A percentile compares a stretch with the other conserved stretches of the same genome.
These are phyloP conservation scores for Fraxinus sp. DNA, from an alignment of 305 asterid genomes.

Conservation along the genomic window DNA sequence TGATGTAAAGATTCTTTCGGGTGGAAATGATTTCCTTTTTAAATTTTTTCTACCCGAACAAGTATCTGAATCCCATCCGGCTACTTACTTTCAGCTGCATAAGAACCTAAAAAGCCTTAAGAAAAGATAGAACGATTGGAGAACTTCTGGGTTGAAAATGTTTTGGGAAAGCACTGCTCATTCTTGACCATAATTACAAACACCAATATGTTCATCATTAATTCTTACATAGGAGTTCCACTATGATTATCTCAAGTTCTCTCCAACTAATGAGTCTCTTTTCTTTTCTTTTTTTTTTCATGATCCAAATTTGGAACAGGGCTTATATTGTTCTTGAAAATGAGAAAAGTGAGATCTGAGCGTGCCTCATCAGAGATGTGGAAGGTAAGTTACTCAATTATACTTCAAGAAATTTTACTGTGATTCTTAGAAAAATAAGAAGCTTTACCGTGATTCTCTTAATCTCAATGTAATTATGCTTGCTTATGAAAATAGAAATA, in stretches of 20 bases:
- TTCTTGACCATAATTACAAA: not conserved
- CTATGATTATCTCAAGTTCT: not conserved
- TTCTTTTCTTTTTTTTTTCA: not conserved
- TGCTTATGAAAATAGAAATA: not conserved
- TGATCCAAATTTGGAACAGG: slow-evolving; percentile 48
- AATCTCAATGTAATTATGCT: not conserved
- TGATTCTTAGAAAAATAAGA: not conserved
- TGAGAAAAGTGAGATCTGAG: slow-evolving; percentile 94
- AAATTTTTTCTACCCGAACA: not conserved
- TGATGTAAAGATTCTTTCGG: not conserved
- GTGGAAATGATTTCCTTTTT: not conserved
- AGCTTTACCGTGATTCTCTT: not conserved
- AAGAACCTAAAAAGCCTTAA: not conserved
- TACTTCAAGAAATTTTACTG: not conserved
- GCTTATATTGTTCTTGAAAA: slow-evolving; percentile 72
- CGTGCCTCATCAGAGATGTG: slow-evolving; percentile 73
- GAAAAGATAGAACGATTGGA: not conserved
- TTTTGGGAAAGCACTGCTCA: not conserved
- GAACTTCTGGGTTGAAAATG: not conserved
- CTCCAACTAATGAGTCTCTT: slow-evolving; percentile 13
- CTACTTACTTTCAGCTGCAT: not conserved
- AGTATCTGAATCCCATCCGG: not conserved
- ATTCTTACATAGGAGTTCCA: not conserved
- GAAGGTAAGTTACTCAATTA: slow-evolving; percentile 55
- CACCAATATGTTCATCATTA: not conserved